phyloP scores from a whole-genome alignment of 2,329 filamentous ascomycete genomes.

The Aspergillus hiratsukae region DNA sequence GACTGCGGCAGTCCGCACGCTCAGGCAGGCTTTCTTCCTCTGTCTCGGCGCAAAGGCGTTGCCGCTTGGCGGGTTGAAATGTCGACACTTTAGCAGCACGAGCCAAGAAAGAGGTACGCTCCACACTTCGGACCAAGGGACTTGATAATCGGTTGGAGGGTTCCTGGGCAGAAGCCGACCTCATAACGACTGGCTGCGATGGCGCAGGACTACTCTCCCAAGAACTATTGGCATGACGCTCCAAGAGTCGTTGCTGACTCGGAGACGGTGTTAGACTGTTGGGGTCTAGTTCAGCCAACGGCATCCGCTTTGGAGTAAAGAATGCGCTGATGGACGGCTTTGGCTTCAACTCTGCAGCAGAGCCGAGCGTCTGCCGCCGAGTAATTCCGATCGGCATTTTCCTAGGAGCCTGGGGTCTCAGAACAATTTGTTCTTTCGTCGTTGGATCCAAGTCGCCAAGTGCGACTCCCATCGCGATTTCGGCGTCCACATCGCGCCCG shows the following conservation, averaged over 20 bases:
- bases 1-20: slow-evolving; percentile 39
- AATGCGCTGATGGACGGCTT: slow-evolving; percentile 59
- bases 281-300: slow-evolving; percentile 63
- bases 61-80: slow-evolving; percentile 47
- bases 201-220: slow-evolving; percentile 53
- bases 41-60: slow-evolving; percentile 48
- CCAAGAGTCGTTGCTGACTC: slow-evolving; percentile 57
- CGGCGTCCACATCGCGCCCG: slow-evolving; percentile 65
- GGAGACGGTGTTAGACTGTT: slow-evolving; percentile 65
- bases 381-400: slow-evolving; percentile 32
- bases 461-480: slow-evolving; percentile 70
- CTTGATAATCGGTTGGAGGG: slow-evolving; percentile 38
- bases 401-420: slow-evolving; percentile 31
- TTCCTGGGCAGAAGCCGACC: slow-evolving; percentile 32
- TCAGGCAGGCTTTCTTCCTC: slow-evolving; percentile 31
- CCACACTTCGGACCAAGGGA: slow-evolving; percentile 37
- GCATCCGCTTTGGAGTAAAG: slow-evolving; percentile 60
- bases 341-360: slow-evolving; percentile 54
- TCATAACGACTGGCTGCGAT: slow-evolving; percentile 30
- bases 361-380: slow-evolving; percentile 38
- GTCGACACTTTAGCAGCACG: slow-evolving; percentile 37
- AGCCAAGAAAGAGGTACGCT: slow-evolving; percentile 38
- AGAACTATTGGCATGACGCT: slow-evolving; percentile 49
- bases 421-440: slow-evolving; percentile 63
- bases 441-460: slow-evolving; percentile 82